Evolutionary conservation across 306 rosid genomes (phyloP).

Genomic region (Coriaria nepalensis): DNA sequence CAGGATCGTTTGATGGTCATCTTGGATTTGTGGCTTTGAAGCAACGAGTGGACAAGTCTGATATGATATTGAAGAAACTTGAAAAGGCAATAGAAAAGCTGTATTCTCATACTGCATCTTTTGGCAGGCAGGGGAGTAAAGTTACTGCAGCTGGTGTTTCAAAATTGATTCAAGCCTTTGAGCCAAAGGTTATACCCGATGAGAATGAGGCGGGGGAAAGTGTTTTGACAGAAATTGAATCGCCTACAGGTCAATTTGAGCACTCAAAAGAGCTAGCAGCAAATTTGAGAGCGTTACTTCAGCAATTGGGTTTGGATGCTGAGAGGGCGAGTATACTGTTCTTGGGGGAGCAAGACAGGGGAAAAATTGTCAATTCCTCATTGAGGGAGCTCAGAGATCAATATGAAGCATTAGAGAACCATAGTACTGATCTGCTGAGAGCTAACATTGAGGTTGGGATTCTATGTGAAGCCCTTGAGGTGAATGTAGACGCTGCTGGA

Average conservation of each 20-base stretch:
- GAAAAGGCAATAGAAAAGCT: conserved; percentile 43
- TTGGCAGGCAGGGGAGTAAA: conserved; percentile 30
- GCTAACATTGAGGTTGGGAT: conserved; percentile 56
- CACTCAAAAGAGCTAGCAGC: conserved; percentile 34
- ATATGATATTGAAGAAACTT: conserved; percentile 42
- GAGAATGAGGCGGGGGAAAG: conserved; percentile 41
- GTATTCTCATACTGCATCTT: conserved; percentile 29
- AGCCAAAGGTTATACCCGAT: conserved; percentile 43
- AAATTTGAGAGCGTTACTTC: conserved; percentile 44
- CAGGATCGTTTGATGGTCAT: conserved; percentile 34
- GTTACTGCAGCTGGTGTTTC: conserved; percentile 45
- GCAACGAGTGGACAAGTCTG: conserved; percentile 41
- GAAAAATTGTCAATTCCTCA: conserved; percentile 32
- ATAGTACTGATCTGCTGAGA: conserved; percentile 45
- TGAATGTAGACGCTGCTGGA: conserved; percentile 35
- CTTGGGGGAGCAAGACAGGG: conserved; percentile 46
- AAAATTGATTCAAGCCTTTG: conserved; percentile 82
- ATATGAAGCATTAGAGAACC: conserved; percentile 47
- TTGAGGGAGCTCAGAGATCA: conserved; percentile 31
- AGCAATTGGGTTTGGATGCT: conserved; percentile 43
- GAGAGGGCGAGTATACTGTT: conserved; percentile 36
- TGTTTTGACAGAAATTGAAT: conserved; percentile 21
- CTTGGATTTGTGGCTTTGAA: conserved; percentile 42
- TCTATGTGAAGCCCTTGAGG: conserved; percentile 55
- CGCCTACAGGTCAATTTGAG: conserved; percentile 30